Evolutionary conservation across 257 asterid species (phyloP).

Genomic region (Gardenia jasminoides): DNA sequence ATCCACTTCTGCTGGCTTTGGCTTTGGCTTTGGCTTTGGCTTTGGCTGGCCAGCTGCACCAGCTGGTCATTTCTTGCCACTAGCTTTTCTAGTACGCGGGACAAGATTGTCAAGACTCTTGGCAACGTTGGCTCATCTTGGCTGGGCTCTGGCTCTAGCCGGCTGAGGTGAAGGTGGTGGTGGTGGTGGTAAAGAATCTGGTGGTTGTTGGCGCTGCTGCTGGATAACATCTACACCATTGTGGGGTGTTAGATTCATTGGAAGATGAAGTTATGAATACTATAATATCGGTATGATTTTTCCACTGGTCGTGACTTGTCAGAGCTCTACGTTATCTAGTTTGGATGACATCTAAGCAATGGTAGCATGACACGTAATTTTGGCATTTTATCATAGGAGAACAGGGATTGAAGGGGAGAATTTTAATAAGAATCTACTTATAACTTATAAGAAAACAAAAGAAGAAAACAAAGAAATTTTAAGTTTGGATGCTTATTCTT

Average conservation of each 20-base stretch:
- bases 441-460: too few relatives aligned
- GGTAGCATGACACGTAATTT: not conserved
- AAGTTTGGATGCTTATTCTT: not conserved
- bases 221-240: slow-evolving; percentile 49
- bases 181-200: slow-evolving; percentile 16
- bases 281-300: not conserved
- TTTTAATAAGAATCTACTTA: not conserved
- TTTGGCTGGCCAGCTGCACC: not conserved
- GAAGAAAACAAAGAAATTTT: not conserved
- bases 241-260: slow-evolving; percentile 7
- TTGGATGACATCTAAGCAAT: slow-evolving; percentile 3
- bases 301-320: slow-evolving; percentile 2
- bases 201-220: slow-evolving; percentile 28
- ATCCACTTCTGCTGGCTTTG: slow-evolving; percentile 7
- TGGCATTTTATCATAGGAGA: not conserved
- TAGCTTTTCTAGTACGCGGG: slow-evolving; percentile 65
- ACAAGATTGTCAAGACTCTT: slow-evolving; percentile 60
- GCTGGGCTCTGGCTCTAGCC: slow-evolving; percentile 35
- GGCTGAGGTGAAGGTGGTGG: not conserved
- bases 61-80: slow-evolving; percentile 68
- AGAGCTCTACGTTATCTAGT: slow-evolving; percentile 29
- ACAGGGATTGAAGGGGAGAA: not conserved
- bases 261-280: not conserved
- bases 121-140: slow-evolving; percentile 46
- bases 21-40: slow-evolving; percentile 4